Evolutionary conservation across 2,329 filamentous ascomycete species (phyloP), one percentile per base, ranked within the genome.

Genomic region (Neonectria hederae): DNA sequence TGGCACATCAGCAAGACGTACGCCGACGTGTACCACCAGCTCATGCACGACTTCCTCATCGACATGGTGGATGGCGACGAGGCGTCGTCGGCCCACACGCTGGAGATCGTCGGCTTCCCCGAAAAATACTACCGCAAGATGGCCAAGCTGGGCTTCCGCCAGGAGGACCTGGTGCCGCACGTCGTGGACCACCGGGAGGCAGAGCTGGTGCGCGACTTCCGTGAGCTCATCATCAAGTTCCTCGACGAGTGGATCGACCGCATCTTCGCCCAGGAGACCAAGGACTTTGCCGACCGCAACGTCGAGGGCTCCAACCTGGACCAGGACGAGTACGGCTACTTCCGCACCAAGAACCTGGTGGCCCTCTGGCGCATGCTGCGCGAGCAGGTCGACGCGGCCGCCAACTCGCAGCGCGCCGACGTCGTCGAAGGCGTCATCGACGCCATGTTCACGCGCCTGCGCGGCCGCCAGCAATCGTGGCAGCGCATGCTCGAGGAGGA

Each of bases 311-410:
- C 86, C 69, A 92, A 94, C 75, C 84, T 97, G 67, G 94, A 97
- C 76, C 89, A 89, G 72, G 94, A 97, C 78, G 90, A 94, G 75
- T 94, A 97, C 77, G 93, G 93, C 65, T 94, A 93, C 77, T 94
- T 97, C 81, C 90, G 95, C 54, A 97, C 94, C 55, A 94, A 92
- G 80, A 97, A 94, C 65, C 84, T 97, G 58, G 91, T 94, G 60
- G 94, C 97, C 74, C 91, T 98, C 84, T 99, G 97, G 94, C 92
- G 94, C 65, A 98, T 99, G 94, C 84, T 99, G 67, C 90, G 92
- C 70, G 95, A 99, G 79, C 96, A 99, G 79, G 87, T 97, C 35
- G 88, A 92, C 67, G 93, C 94, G 0, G 94, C 94, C 5, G 90
- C 89, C 43, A 92, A 92, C 73, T 97, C 94, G 48, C 87, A 94